Base-by-base conservation (phyloP, 2,329 filamentous ascomycete genomes). In the Neofusicoccum parvum region DNA sequence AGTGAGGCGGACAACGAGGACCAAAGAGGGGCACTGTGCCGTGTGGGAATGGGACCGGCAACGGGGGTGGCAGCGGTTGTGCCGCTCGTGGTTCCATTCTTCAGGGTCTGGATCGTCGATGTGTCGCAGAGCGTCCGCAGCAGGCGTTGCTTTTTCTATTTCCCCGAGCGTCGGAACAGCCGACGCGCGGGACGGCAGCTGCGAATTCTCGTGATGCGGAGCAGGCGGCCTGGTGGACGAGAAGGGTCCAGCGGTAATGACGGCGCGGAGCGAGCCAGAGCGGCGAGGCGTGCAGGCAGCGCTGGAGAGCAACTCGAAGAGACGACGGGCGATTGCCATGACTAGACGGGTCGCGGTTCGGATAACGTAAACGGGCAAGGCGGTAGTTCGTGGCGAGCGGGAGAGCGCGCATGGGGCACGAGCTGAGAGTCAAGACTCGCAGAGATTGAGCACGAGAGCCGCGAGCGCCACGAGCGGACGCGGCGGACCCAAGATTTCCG, bases 351-450 rank as follows among this genome's bases (percentile, higher is more conserved):
- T 15, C 14, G 41, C 54, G 54, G 54, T 20, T 48, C 43, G 43
- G 41, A 60, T 60, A 60, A 60, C 56, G 56, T 60, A 60, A 60
- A 48, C 10, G 34, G 41, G n/a, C 7, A 60, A 36, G 56, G 56
- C 56, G 56, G 43, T 60, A 48, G 23, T 15, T 48, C 56, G 56
- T 60, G 56, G 56, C 56, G 56, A 60, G 41, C 54, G 54, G 54
- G 56, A 39, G 56, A 7, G 27, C 14, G 54, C 27, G 54, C 54
- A 59, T 3, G 54, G 54, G 27, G 54, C 54, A 59, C 54, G 15
- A 36, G 53, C 27, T 3, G 23, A 46, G 54, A 59, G 54, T 14
- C 54, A 59, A 46, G 39, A 17, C 23, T 12, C 14, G 36, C 17
- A 6, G 11, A 20, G 11, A 20, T 12, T 27, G 17, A 14, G n/a